Base-by-base conservation (phyloP, 768 basidiomycete genomes). In the Asterophora lycoperdoides region DNA sequence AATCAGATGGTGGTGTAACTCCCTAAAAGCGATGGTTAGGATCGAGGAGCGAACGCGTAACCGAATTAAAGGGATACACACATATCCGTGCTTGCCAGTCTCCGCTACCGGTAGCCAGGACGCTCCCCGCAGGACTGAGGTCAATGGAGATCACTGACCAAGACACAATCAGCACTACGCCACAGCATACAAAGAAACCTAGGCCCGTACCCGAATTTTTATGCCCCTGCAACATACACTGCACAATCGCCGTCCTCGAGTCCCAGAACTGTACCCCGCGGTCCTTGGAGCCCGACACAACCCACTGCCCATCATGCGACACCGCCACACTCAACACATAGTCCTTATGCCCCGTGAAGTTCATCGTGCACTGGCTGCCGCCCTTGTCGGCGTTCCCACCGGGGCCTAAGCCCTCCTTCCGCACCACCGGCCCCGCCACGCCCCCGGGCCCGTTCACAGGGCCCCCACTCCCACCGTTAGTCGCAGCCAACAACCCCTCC, bases 241-340 rank as follows among this genome's bases (percentile, higher is more conserved):
- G 94, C 59, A 93, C 86, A 35, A 83, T 78, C 26, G 75, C 77
- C 10, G 77, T 77, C 54, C 79, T 75, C 44, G 89, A 81, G 62
- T 94, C 90, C 85, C 89, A 92, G 64, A 95, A 93, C 65, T 94
- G 91, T 47, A 99, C 93, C 0, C 92, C 88, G 10, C 96, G 87
- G 64, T 99, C 96, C 70, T 97, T 97, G 4, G 78, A 78, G 1
- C 96, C 95, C 9, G 91, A 93, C 9, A 96, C 94, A 57, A 98
- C 86, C 89, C 93, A 81, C 56, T 89, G 83, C 4, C 90, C 91
- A 66, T 97, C 94, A 54, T 92, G 87, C 39, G 90, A 92, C 41
- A 93, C 89, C 13, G 66, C 75, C n/a, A 80, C 77, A n/a, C 71
- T 72, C 39, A 80, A 60, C 30, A 80, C 78, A 56, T 78, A 78